Percentiles rank a stretch among this genome's conserved stretches.
Conservation (phyloP, 768 basidiomycete genomes). For the Boletus sensibilis region DNA sequence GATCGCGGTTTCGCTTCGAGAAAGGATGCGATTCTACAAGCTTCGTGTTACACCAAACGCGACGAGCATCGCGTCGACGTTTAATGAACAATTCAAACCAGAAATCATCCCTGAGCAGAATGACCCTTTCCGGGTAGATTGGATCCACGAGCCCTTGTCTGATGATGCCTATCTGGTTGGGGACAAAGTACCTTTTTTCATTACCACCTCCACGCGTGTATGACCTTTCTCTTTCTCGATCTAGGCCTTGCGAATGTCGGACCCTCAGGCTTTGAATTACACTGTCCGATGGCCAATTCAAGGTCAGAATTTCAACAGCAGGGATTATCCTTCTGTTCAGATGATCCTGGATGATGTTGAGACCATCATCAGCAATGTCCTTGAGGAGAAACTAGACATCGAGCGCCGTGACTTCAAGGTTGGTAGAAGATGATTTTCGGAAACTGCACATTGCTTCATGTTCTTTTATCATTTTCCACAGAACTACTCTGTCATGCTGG, state of each 20-base stretch:
- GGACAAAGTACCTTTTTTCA: slow-evolving; percentile 51
- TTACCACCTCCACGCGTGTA: not conserved
- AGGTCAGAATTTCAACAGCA: slow-evolving; percentile 78
- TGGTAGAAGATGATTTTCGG: slow-evolving; percentile 13
- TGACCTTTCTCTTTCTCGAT: slow-evolving; percentile 10
- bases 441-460: not conserved
- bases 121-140: slow-evolving; percentile 80
- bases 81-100: slow-evolving; percentile 81
- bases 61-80: slow-evolving; percentile 66
- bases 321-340: slow-evolving; percentile 72
- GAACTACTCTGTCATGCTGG: slow-evolving; percentile 84
- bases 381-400: slow-evolving; percentile 64
- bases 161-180: slow-evolving; percentile 57
- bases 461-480: slow-evolving; percentile 30
- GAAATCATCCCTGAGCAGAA: slow-evolving; percentile 84
- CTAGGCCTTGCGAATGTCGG: slow-evolving; percentile 68
- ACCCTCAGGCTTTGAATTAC: slow-evolving; percentile 69
- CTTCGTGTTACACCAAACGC: slow-evolving; percentile 71
- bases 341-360: slow-evolving; percentile 77
- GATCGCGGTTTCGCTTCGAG: slow-evolving; percentile 69
- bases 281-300: slow-evolving; percentile 79
- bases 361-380: slow-evolving; percentile 56
- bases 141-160: slow-evolving; percentile 62
- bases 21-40: slow-evolving; percentile 86
- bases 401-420: slow-evolving; percentile 59